Evolutionary conservation across 2,329 filamentous ascomycete genomes (phyloP).

Genomic region (Lasiodiplodia sp.): DNA sequence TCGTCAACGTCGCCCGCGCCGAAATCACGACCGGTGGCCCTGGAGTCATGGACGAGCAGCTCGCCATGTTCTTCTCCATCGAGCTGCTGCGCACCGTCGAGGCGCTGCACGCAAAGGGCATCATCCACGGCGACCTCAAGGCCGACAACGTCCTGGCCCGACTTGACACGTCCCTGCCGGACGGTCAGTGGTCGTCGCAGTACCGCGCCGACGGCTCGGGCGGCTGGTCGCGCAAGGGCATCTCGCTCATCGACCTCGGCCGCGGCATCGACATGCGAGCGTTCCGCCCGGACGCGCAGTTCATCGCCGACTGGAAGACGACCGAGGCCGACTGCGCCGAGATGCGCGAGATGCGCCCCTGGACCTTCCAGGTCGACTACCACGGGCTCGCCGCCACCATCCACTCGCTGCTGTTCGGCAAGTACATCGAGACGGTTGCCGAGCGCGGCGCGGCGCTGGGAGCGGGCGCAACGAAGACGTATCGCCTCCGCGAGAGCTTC

Average conservation of each 20-base stretch:
- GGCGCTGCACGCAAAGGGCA: slow-evolving; percentile 76
- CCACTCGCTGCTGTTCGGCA: slow-evolving; percentile 89
- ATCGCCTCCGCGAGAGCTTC: slow-evolving; percentile 80
- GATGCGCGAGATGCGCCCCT: slow-evolving; percentile 91
- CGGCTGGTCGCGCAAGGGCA: slow-evolving; percentile 81
- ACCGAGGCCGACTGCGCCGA: slow-evolving; percentile 88
- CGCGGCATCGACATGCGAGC: slow-evolving; percentile 91
- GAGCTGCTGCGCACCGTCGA: slow-evolving; percentile 92
- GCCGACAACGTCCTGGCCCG: slow-evolving; percentile 93
- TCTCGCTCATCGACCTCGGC: slow-evolving; percentile 93
- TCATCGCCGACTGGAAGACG: slow-evolving; percentile 96
- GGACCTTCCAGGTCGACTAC: slow-evolving; percentile 98
- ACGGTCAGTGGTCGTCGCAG: slow-evolving; percentile 61
- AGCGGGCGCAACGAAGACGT: slow-evolving; percentile 68
- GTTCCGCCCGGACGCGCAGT: slow-evolving; percentile 79
- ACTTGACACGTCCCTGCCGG: slow-evolving; percentile 60
- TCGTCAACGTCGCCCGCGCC: slow-evolving; percentile 84
- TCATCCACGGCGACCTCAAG: slow-evolving; percentile 95
- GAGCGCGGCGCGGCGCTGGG: slow-evolving; percentile 58
- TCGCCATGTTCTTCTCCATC: slow-evolving; percentile 95
- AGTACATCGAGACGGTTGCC: slow-evolving; percentile 83
- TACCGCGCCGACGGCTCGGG: slow-evolving; percentile 77
- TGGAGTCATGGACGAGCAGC: slow-evolving; percentile 83
- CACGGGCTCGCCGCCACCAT: slow-evolving; percentile 89
- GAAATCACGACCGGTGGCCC: slow-evolving; percentile 58